phyloP scores from a whole-genome alignment of 352 stramenopile genomes.

The Peronosclerospora sorghi region DNA sequence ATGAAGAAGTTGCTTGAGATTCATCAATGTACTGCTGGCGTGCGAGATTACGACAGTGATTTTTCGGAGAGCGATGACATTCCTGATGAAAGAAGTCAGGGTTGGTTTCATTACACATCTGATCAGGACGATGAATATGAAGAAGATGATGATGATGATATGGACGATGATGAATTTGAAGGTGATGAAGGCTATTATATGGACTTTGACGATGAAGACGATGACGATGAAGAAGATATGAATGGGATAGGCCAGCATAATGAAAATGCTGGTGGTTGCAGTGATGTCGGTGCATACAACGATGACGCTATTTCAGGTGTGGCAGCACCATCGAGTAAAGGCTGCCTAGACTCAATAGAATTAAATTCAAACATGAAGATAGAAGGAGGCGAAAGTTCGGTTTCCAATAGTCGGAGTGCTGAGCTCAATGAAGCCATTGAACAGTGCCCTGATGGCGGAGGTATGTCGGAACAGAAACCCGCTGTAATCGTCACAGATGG shows the following conservation, averaged over 20 bases:
- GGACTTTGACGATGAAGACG: conserved; percentile 48
- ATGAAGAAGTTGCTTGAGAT: conserved; percentile 49
- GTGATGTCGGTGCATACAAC: conserved; percentile 22
- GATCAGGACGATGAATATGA: conserved; percentile 33
- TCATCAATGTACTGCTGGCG: conserved; percentile 18
- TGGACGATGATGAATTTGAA: conserved; percentile 39
- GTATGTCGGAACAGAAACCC: conserved; percentile 3
- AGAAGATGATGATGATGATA: conserved; percentile 43
- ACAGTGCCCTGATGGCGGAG: conserved; percentile 4
- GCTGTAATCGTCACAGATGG: conserved; percentile 19
- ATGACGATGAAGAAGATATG: conserved; percentile 27
- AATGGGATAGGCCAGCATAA: conserved; percentile 6
- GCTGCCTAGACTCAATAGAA: conserved; percentile 18
- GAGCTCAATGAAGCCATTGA: conserved; percentile 6
- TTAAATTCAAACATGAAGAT: conserved; percentile 28
- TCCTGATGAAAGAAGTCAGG: conserved; percentile 6
- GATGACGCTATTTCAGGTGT: conserved; percentile 6
- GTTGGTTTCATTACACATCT: conserved; percentile 32
- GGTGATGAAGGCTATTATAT: conserved; percentile 46
- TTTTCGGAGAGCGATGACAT: conserved; percentile 34
- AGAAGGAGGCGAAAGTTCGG: conserved; percentile 1
- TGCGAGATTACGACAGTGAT: conserved; percentile 34
- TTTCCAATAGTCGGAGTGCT: background rate
- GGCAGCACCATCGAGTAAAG: conserved; percentile 13
- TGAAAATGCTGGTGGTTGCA: conserved; percentile 23